Evolutionary conservation across 2,329 filamentous ascomycete genomes (phyloP), one percentile per base, ranked within the genome.

Genomic region (Epicoccum nigrum): DNA sequence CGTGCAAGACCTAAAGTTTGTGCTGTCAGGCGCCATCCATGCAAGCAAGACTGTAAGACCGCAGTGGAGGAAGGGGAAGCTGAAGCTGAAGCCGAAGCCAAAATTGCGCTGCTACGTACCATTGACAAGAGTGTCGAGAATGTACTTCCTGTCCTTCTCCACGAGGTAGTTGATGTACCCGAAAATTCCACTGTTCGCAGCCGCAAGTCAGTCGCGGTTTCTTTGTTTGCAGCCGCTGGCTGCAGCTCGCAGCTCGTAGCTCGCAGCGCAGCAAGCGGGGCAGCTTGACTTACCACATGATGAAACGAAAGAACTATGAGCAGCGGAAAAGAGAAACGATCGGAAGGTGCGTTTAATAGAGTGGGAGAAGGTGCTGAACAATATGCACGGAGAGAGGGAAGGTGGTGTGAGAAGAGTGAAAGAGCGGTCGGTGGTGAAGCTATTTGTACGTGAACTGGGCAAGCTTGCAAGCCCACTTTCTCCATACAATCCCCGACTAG

Each of bases 141-240:
- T 96, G 80, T 89, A 95, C 79, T 90, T 92, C 76, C 94, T 86
- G 81, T 97, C 93, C 85, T 96, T 97, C 84, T 97, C 94, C 75
- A 97, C 92, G 76, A 97, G 82, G 80, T 97, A 97, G 83, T 97
- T 97, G 82, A 97, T 90, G 84, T 97, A 97, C 70, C 93, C 93
- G 81, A 97, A 95, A 79, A 94, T 95, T 77, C 90, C 90, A 87
- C 90, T 93, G 63, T 38, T 45, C 39, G 27, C 8, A n/a, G 20
- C 41, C 33, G 45, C 58, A 30, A 30, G 66, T 70, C 63, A 62
- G 62, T 49, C 45, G n/a, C n/a, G n/a, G n/a, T n/a, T n/a, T n/a
- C 49, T 7, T 42, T 25, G 23, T 38, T 55, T 47, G 32, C 33
- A 28, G 30, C 34, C n/a, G n/a, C n/a, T n/a, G n/a, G n/a, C n/a